These are phyloP conservation scores for Mucor velutinosus DNA, from an alignment of 371 early-diverging fungal genomes.

Conservation along the genomic window DNA sequence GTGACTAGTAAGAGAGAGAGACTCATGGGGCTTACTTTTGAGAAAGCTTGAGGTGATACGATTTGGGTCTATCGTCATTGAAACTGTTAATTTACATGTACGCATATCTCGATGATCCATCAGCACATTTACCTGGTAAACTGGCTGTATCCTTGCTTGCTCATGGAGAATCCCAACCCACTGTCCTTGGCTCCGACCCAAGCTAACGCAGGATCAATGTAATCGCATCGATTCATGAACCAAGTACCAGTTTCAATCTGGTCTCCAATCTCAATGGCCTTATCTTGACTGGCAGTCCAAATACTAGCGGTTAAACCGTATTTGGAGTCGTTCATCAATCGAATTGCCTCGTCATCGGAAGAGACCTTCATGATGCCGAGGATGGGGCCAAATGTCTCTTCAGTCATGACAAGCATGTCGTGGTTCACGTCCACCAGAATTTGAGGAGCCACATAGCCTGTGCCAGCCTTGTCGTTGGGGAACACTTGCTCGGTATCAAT, in stretches of 20 bases:
- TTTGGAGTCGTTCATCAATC: conserved; percentile 79
- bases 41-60: conserved; percentile 48
- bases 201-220: conserved; percentile 77
- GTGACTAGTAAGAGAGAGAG: background rate
- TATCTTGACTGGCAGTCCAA: conserved; percentile 73
- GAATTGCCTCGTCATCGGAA: conserved; percentile 78
- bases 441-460: conserved; percentile 78
- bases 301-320: conserved; percentile 87
- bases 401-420: conserved; percentile 77
- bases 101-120: background rate
- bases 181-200: conserved; percentile 87
- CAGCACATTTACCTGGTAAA: conserved; percentile 51
- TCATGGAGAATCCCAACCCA: conserved; percentile 75
- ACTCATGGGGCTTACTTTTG: conserved; percentile 27
- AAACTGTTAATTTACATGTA: background rate
- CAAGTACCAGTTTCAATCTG: conserved; percentile 83
- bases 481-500: conserved; percentile 61
- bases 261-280: conserved; percentile 66
- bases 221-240: conserved; percentile 89
- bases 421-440: conserved; percentile 76
- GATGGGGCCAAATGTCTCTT: conserved; percentile 90
- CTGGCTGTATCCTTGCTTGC: conserved; percentile 71
- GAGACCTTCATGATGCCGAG: conserved; percentile 75
- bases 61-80: conserved; percentile 42
- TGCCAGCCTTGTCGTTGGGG: conserved; percentile 59